Percentiles rank a stretch among this genome's conserved stretches.
Evolutionary conservation across 2,329 filamentous ascomycete species (phyloP).

Genomic region (Sphaerulina populicola): DNA sequence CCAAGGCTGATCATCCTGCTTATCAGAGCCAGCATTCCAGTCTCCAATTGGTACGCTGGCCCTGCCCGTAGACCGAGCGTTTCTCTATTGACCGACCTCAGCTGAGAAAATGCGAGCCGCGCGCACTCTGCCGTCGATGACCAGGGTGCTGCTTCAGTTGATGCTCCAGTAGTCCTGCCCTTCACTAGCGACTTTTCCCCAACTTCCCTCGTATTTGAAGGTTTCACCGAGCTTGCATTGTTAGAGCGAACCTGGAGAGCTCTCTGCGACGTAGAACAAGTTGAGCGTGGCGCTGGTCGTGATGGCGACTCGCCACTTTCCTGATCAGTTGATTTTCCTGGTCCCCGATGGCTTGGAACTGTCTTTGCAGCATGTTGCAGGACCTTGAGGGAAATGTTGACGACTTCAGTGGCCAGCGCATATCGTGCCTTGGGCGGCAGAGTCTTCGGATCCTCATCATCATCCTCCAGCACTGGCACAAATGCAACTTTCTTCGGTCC

Average conservation of each 20-base stretch:
- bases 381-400: constrained; percentile 61
- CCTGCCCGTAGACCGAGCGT: constrained; percentile 47
- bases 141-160: constrained; percentile 2
- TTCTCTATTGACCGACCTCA: constrained; percentile 50
- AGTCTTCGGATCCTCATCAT: constrained; percentile 18
- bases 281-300: not conserved
- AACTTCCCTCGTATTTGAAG: not conserved
- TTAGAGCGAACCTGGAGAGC: constrained; percentile 39
- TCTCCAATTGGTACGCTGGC: constrained; percentile 61
- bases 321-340: not conserved
- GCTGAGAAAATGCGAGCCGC: constrained; percentile 56
- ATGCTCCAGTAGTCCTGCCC: not conserved
- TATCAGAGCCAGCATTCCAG: constrained; percentile 61
- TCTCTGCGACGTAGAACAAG: constrained; percentile 17
- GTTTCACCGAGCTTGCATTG: constrained; percentile 40
- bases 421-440: constrained; percentile 54
- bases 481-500: constrained; percentile 16
- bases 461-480: constrained; percentile 35
- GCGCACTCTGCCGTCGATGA: constrained; percentile 58
- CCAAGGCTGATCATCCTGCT: constrained; percentile 58
- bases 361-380: constrained; percentile 59
- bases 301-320: not conserved
- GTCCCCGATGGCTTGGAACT: not conserved
- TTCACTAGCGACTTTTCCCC: not conserved
- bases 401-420: constrained; percentile 61